A percentile compares a stretch with the other conserved stretches of the same genome.
phyloP scores from a whole-genome alignment of 1,139 yeast species.

The Spathaspora sp. region DNA sequence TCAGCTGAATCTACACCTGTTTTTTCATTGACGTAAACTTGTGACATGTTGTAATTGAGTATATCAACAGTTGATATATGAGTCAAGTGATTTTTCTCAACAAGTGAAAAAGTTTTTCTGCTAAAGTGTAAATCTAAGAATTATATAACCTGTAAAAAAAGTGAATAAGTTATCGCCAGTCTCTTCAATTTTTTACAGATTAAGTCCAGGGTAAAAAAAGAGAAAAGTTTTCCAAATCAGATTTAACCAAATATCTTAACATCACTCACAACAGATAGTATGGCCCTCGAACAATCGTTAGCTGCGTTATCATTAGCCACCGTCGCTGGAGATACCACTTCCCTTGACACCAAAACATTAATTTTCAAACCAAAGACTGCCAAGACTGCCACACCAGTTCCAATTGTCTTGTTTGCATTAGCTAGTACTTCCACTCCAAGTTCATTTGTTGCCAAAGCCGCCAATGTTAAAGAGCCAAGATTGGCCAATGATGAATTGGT shows the following conservation, averaged over 20 bases:
- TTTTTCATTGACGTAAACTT: constrained; percentile 66
- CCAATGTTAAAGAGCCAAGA: constrained; percentile 81
- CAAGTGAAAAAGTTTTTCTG: neutral
- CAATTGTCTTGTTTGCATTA: constrained; percentile 78
- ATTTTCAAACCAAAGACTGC: constrained; percentile 93
- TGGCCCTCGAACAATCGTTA: constrained; percentile 63
- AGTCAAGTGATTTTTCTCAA: too few species aligned
- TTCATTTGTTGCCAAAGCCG: constrained; percentile 60
- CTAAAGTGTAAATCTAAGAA: neutral
- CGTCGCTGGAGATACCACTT: constrained; percentile 40
- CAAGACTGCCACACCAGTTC: constrained; percentile 77
- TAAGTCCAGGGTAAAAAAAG: neutral
- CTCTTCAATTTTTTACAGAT: neutral
- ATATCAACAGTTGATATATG: neutral
- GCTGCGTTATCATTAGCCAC: constrained; percentile 56
- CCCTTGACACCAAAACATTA: constrained; percentile 63
- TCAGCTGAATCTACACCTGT: constrained; percentile 63
- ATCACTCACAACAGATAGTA: too few species aligned
- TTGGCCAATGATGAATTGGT: constrained; percentile 82
- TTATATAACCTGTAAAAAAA: neutral
- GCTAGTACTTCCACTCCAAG: constrained; percentile 71
- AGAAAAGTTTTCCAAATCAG: neutral
- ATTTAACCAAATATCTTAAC: too few species aligned
- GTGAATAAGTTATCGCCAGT: neutral
- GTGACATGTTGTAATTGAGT: constrained; percentile 18